These are phyloP conservation scores for Pezicula rhizophila DNA, from an alignment of 2,329 filamentous ascomycete species.

Conservation along the genomic window DNA sequence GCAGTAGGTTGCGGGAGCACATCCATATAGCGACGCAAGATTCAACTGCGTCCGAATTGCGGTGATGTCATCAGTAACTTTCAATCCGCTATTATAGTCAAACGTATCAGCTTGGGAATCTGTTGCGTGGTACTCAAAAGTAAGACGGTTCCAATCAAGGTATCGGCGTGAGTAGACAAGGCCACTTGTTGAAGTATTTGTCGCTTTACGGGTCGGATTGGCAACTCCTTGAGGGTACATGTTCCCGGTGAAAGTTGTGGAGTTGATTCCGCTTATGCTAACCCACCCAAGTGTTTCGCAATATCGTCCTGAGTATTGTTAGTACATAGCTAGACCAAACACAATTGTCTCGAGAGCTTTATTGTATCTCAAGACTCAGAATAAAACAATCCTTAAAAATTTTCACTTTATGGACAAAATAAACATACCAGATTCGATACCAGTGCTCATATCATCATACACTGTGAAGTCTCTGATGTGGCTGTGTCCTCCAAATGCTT, in stretches of 20 bases:
- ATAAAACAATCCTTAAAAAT: no score
- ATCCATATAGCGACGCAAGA: conserved; percentile 70
- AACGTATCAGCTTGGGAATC: conserved; percentile 66
- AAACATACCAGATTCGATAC: conserved; percentile 65
- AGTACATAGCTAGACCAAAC: background rate
- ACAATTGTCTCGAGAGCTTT: no score
- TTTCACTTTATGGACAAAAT: no score
- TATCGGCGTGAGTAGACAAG: conserved; percentile 66
- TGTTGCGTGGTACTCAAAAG: conserved; percentile 68
- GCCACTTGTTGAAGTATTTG: conserved; percentile 18
- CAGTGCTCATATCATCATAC: conserved; percentile 71
- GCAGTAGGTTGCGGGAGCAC: conserved; percentile 73
- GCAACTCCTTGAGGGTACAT: conserved; percentile 17
- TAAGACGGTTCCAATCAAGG: conserved; percentile 86
- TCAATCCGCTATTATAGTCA: conserved; percentile 63
- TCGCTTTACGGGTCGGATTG: conserved; percentile 26
- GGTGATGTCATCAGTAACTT: conserved; percentile 64
- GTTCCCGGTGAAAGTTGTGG: conserved; percentile 18
- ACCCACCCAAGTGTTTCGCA: conserved; percentile 92
- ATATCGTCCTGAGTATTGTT: conserved; percentile 48
- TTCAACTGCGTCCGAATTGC: conserved; percentile 61
- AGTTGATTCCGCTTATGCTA: conserved; percentile 61
- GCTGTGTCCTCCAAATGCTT: conserved; percentile 81
- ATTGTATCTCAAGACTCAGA: no score
- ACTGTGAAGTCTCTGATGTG: conserved; percentile 79